Conservation (phyloP, 495 filamentous ascomycete species). For the Elasticomyces elasticus region DNA sequence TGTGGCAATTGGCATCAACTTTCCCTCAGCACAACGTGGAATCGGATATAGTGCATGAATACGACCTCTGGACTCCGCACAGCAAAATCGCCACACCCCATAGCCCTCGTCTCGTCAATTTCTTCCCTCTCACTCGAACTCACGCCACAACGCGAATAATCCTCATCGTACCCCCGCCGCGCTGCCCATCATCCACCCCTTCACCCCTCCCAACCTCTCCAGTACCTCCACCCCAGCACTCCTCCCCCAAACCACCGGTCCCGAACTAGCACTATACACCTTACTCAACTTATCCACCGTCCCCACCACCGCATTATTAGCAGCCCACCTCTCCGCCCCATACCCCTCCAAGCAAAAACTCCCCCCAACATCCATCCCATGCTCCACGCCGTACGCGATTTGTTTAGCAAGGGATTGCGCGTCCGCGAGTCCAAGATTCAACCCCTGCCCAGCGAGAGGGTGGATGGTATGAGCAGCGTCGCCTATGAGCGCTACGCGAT, state of each 20-base stretch:
- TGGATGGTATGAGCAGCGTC: conserved; percentile 94
- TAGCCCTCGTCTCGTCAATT: background rate
- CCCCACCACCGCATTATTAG: conserved; percentile 77
- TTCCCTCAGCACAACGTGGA: too few species aligned
- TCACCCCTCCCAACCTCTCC: conserved; percentile 65
- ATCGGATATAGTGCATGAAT: too few species aligned
- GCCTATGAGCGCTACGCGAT: conserved; percentile 74
- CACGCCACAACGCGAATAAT: background rate
- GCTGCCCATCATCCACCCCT: conserved; percentile 79
- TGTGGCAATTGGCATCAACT: too few species aligned
- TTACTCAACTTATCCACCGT: conserved; percentile 91
- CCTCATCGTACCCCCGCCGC: conserved; percentile 50
- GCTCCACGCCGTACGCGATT: conserved; percentile 64
- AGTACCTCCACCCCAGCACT: conserved; percentile 68
- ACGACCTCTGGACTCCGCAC: too few species aligned
- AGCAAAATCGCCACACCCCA: too few species aligned
- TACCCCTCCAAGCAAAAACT: conserved; percentile 69
- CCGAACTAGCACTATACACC: conserved; percentile 66
- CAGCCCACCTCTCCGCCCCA: conserved; percentile 62
- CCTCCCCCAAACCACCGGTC: conserved; percentile 66
- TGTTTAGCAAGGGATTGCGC: conserved; percentile 62
- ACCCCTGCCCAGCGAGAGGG: conserved; percentile 85
- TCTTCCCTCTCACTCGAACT: background rate
- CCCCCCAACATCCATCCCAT: conserved; percentile 68
- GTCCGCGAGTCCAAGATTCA: conserved; percentile 88